phyloP scores from a whole-genome alignment of 2,329 filamentous ascomycete species.

The Hortaea sp. region DNA sequence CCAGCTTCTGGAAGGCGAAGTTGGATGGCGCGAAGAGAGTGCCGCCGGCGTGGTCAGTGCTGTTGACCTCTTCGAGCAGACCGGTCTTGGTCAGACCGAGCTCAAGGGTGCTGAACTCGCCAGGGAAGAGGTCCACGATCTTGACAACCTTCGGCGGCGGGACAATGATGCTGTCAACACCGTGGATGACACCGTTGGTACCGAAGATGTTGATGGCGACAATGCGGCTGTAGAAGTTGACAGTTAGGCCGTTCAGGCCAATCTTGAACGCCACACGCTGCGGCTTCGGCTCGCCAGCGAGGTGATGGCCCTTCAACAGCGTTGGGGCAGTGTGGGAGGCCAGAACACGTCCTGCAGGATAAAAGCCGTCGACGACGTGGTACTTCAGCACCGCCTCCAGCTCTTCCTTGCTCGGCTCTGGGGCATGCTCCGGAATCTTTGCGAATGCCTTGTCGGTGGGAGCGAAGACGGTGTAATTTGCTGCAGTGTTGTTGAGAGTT shows the following conservation, averaged over 20 bases:
- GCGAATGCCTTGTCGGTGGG: slow-evolving; percentile 70
- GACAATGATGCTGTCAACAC: slow-evolving; percentile 62
- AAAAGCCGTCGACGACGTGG: slow-evolving; percentile 60
- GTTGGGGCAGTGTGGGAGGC: slow-evolving; percentile 66
- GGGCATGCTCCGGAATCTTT: slow-evolving; percentile 45
- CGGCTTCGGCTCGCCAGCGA: slow-evolving; percentile 49
- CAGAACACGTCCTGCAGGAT: slow-evolving; percentile 57
- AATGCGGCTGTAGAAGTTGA: slow-evolving; percentile 71
- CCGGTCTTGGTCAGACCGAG: slow-evolving; percentile 67
- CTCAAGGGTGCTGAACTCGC: slow-evolving; percentile 67
- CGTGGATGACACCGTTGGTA: slow-evolving; percentile 74
- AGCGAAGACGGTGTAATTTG: slow-evolving; percentile 73
- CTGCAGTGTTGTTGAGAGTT: slow-evolving; percentile 61
- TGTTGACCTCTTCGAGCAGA: slow-evolving; percentile 50
- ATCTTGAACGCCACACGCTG: slow-evolving; percentile 66
- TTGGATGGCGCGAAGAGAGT: slow-evolving; percentile 79
- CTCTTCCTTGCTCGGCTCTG: slow-evolving; percentile 59
- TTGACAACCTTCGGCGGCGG: slow-evolving; percentile 58
- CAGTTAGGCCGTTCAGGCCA: slow-evolving; percentile 50
- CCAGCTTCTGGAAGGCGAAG: slow-evolving; percentile 66
- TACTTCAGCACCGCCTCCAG: slow-evolving; percentile 63
- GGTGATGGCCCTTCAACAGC: slow-evolving; percentile 44
- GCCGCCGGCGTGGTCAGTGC: slow-evolving; percentile 48
- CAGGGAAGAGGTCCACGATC: slow-evolving; percentile 56
- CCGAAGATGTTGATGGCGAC: slow-evolving; percentile 60